Evolutionary conservation across 441 rosid species (phyloP), one percentile per base, ranked within the genome.

Genomic region (Dalechampia spathulata): DNA sequence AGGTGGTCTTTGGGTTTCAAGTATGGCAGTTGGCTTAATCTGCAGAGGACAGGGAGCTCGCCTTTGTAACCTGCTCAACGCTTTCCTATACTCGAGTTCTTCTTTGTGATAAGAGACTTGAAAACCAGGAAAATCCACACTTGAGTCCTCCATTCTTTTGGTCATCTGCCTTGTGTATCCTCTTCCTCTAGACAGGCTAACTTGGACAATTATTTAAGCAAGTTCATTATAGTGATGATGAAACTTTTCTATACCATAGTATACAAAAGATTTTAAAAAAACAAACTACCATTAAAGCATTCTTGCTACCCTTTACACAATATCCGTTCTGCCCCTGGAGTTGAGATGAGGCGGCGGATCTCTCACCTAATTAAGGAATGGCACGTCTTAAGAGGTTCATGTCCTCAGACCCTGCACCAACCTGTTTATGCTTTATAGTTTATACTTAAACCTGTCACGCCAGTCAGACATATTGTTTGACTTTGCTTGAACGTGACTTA

Each of bases 91-190:
- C 48, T 78, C 74, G 32, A 60, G 22, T 44, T 77, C 85, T 37
- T 85, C 86, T 16, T 74, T 75, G 66, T 78, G 87, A 57, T 58
- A 46, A 52, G 72, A 28, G 38, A 62, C 72, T 67, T 67, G 75
- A 71, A 87, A 85, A 12, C 88, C 90, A 0, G 88, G 86, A 65
- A 85, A 85, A 52, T 71, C 70, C 10, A 60, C 67, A 52, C 74
- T 74, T 62, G 80, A 32, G 6, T 71, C 73, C 67, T 77, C 84
- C 86, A 79, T 47, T 49, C 16, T 64, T 43, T 58, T 32, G 49
- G 55, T 42, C 26, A 8, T 46, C 30, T 17, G n/a, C 55, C 60
- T 44, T 8, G 9, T n/a, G 15, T 27, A 14, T 27, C 14, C n/a
- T 23, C n/a, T 10, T 19, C 8, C 34, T 27, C 30, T 41, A 2